These are phyloP conservation scores for Phytopythium oedochilum DNA, from an alignment of 352 stramenopile genomes.

Conservation along the genomic window DNA sequence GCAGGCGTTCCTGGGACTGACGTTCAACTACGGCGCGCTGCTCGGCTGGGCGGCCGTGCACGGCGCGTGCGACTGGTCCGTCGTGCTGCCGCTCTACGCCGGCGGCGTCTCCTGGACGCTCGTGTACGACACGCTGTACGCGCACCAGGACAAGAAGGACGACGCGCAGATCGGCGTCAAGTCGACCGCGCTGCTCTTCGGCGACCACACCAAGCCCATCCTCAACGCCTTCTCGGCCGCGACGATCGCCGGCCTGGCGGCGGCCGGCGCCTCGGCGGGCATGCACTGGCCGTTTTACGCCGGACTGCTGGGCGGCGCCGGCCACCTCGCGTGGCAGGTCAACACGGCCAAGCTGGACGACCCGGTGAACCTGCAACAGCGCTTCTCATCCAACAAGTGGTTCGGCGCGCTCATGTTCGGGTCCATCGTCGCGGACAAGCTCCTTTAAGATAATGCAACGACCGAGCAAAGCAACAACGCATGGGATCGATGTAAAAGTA, in stretches of 20 bases:
- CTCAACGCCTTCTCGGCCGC: constrained; percentile 82
- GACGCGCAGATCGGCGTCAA: constrained; percentile 95
- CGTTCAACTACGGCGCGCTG: constrained; percentile 98
- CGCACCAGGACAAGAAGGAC: constrained; percentile 98
- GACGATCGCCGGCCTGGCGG: constrained; percentile 57
- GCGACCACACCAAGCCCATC: constrained; percentile 91
- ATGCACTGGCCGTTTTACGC: constrained; percentile 89
- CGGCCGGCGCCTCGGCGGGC: constrained; percentile 70
- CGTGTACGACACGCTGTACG: constrained; percentile 99
- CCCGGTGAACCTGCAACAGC: constrained; percentile 88
- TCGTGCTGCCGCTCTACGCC: constrained; percentile 94
- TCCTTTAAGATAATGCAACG: constrained; percentile 23
- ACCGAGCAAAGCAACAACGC: neutral
- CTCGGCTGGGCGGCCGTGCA: constrained; percentile 92
- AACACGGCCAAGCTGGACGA: constrained; percentile 94
- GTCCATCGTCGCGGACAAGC: constrained; percentile 77
- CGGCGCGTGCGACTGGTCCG: constrained; percentile 65
- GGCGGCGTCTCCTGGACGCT: constrained; percentile 96
- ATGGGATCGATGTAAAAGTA: neutral
- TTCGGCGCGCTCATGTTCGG: constrained; percentile 82
- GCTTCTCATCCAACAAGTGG: constrained; percentile 94
- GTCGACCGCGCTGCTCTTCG: constrained; percentile 96
- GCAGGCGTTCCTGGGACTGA: constrained; percentile 95
- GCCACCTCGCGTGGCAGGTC: constrained; percentile 96
- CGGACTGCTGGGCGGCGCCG: constrained; percentile 81